Percentiles rank a stretch among this genome's conserved stretches.
phyloP scores from a whole-genome alignment of 2,329 filamentous ascomycete species.

The Colletotrichum eleusines region DNA sequence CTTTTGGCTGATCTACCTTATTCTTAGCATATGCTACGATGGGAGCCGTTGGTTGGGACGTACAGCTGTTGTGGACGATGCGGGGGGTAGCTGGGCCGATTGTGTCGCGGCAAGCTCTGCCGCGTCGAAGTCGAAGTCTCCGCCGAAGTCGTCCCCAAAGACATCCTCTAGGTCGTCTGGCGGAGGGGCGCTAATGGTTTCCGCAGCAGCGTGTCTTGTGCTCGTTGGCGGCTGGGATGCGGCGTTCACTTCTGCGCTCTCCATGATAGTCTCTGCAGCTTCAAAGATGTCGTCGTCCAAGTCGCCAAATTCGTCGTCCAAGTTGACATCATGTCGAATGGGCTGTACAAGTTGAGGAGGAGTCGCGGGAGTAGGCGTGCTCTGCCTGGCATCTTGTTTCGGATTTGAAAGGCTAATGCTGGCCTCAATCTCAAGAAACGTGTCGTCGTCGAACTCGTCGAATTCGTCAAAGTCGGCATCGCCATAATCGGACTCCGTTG shows the following conservation, averaged over 20 bases:
- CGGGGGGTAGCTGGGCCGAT: conserved; percentile 56
- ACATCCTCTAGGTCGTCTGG: conserved; percentile 71
- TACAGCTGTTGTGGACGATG: conserved; percentile 51
- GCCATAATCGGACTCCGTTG: conserved; percentile 62
- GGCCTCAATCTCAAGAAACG: conserved; percentile 66
- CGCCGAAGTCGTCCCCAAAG: conserved; percentile 78
- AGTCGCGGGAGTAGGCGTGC: conserved; percentile 1
- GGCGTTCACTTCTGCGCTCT: conserved; percentile 14
- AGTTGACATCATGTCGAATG: conserved; percentile 33
- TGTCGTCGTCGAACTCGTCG: conserved; percentile 71
- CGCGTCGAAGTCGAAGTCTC: conserved; percentile 83
- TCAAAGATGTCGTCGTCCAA: conserved; percentile 72
- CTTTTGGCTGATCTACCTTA: conserved; percentile 74
- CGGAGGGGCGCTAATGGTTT: conserved; percentile 28
- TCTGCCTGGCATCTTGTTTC: conserved; percentile 27
- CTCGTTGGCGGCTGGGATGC: conserved; percentile 30
- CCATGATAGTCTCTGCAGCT: conserved; percentile 58
- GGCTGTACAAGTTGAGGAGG: not conserved
- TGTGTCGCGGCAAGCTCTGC: conserved; percentile 81
- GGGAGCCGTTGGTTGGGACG: conserved; percentile 47
- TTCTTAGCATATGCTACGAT: conserved; percentile 69
- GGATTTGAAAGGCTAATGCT: conserved; percentile 51
- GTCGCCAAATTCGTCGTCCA: conserved; percentile 74
- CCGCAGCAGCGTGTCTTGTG: conserved; percentile 18
- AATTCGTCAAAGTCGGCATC: conserved; percentile 69